Evolutionary conservation across 2,329 filamentous ascomycete genomes (phyloP), one percentile per base, ranked within the genome.

Genomic region (Aspergillus vadensis): DNA sequence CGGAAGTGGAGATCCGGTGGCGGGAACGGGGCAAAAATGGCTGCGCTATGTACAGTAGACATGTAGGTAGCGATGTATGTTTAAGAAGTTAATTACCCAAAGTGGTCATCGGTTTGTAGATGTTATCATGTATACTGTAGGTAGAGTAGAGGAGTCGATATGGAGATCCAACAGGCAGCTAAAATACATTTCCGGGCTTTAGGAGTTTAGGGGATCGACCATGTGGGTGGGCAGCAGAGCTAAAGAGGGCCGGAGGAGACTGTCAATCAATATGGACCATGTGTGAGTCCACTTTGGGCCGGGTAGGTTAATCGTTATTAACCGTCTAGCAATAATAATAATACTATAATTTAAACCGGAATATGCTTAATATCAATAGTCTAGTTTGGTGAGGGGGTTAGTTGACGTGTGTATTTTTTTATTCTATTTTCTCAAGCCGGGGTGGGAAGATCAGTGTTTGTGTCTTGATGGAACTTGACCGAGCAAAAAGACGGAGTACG

Each of bases 241-340:
- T 30, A 49, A 49, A 49, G 44, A 23, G 21, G 39, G 52, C 25
- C 38, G 38, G 52, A 55, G 27, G 21, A 41, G 39, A 44, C 52
- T 21, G 38, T 55, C 52, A 55, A 55, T 43, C 52, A 55, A 53
- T 53, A 21, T 32, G 36, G 30, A 55, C 53, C 53, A 55, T 55
- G 53, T 55, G 53, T 55, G 53, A 55, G 41, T 55, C 53, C 53
- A 55, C 53, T 55, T 55, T 32, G 17, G 41, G 12, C 32, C 41
- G n/a, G 51, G 51, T 53, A 53, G 51, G 51, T 53, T 53, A 25
- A 39, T 53, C 51, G 19, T 41, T 30, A 30, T 23, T 25, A 43
- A 25, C 25, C 10, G 36, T 8, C 39, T 23, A 44, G 10, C 19
- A 44, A 21, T 14, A 14, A 14, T 14, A 36, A 14, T 15, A 15